These are phyloP conservation scores for Botrytis sinoallii DNA, from an alignment of 2,329 filamentous ascomycete species.

Conservation along the genomic window DNA sequence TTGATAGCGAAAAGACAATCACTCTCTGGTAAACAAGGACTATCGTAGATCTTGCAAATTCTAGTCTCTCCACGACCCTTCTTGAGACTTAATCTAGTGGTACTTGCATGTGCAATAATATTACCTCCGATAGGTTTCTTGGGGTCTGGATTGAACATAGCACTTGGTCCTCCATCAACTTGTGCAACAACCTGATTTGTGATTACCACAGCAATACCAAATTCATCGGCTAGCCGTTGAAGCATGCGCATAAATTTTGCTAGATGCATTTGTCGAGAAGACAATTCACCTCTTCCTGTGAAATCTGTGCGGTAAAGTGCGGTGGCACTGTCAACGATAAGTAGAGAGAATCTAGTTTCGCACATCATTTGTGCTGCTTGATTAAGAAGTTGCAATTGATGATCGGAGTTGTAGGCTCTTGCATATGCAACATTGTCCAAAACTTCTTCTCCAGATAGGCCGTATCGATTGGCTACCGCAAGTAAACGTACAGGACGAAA, in stretches of 20 bases:
- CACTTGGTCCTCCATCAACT: conserved; percentile 90
- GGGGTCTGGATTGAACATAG: conserved; percentile 99
- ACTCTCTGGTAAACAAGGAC: conserved; percentile 91
- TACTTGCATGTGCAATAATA: conserved; percentile 97
- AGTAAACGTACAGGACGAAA: conserved; percentile 90
- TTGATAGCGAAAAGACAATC: conserved; percentile 97
- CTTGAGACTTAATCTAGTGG: conserved; percentile 89
- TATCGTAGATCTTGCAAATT: conserved; percentile 99
- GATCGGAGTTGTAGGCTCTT: conserved; percentile 96
- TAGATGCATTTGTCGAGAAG: conserved; percentile 84
- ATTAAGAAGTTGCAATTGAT: conserved; percentile 90
- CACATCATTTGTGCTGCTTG: conserved; percentile 99
- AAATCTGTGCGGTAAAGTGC: conserved; percentile 96
- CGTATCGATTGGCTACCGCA: conserved; percentile 90
- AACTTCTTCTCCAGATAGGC: conserved; percentile 93
- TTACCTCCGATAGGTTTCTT: conserved; percentile 99
- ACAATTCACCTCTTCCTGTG: conserved; percentile 91
- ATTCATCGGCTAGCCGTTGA: conserved; percentile 75
- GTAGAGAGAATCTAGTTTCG: conserved; percentile 92
- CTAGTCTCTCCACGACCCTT: conserved; percentile 94
- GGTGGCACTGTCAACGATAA: conserved; percentile 94
- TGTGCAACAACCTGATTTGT: conserved; percentile 99
- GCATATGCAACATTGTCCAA: conserved; percentile 98
- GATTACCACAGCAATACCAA: conserved; percentile 97
- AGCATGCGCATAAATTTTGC: conserved; percentile 86